Base-by-base conservation (phyloP, 768 basidiomycete species). In the Amanita subjunquillea region DNA sequence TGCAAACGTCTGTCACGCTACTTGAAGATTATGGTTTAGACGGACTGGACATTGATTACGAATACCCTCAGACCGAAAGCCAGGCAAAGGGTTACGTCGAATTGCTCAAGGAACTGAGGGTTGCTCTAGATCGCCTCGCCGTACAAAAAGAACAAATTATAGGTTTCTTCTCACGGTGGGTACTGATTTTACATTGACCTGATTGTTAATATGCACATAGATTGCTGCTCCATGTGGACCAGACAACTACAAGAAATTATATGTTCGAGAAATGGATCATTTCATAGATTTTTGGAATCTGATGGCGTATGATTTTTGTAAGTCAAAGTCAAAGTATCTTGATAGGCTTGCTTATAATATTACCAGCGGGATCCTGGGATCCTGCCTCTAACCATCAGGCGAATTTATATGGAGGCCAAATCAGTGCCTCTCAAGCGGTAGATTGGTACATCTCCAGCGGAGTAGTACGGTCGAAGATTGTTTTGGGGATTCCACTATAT, bases 281-380 rank as follows among this genome's bases (percentile, higher is more conserved):
- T 83, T 77, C 54, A 81, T 99, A 22, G 88, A 91, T 61, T 93
- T 97, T 65, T 98, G 93, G 94, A 98, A 99, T 64, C 69, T 99
- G 65, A 99, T 99, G 96, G 83, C 86, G 1, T 91, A 91, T 58
- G 89, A 91, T 63, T 91, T 85, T 60, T 78, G 86, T 85, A 57
- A 51, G 76, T 67, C 20, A 36, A 10, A 13, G 23, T 8, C 12
- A 6, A 37, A 30, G 30, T n/a, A 41, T 32, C 17, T 38, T 34
- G 36, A 15, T 5, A 40, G 44, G 22, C 29, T 12, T 51, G 50
- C 56, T 25, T 55, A 41, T 30, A 29, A 54, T 47, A 29, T 40
- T 22, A 53, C 10, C 48, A 87, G 85, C 85, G 55, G 87, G 87
- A 22, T 87, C 86, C 20, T 89, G 86, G 86, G 87, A 88, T 58